Evolutionary conservation across 805 yeast genomes (phyloP).

Genomic region (Wickerhamiella domercqiae): DNA sequence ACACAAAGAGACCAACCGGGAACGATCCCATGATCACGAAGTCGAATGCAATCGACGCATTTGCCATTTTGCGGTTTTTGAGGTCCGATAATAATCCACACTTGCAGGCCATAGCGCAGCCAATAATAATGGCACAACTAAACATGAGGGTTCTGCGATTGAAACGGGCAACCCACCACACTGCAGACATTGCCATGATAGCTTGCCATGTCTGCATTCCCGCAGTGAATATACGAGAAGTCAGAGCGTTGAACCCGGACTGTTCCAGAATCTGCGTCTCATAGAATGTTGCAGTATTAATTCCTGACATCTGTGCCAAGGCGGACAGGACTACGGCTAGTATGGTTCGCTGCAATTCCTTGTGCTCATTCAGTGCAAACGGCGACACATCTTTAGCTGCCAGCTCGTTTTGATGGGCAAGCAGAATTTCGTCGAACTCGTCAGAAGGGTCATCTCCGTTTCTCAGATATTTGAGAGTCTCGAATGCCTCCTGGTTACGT

Average conservation of each 20-base stretch:
- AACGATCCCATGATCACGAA: slow-evolving; percentile 34
- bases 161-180: slow-evolving; percentile 35
- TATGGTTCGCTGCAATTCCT: slow-evolving; percentile 23
- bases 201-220: slow-evolving; percentile 29
- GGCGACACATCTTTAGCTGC: slow-evolving; percentile 8
- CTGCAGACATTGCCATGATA: slow-evolving; percentile 32
- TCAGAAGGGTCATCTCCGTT: slow-evolving; percentile 4
- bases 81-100: slow-evolving; percentile 18
- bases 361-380: slow-evolving; percentile 27
- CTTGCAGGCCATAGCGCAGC: slow-evolving; percentile 25
- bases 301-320: slow-evolving; percentile 30
- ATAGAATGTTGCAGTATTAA: slow-evolving; percentile 42
- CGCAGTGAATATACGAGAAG: slow-evolving; percentile 32
- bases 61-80: slow-evolving; percentile 19
- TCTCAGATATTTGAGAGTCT: slow-evolving; percentile 11
- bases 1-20: slow-evolving; percentile 32
- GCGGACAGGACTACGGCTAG: slow-evolving; percentile 26
- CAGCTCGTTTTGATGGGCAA: slow-evolving; percentile 9
- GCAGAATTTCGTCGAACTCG: slow-evolving; percentile 13
- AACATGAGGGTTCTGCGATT: slow-evolving; percentile 31
- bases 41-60: slow-evolving; percentile 34
- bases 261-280: slow-evolving; percentile 28
- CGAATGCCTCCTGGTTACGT: slow-evolving; percentile 26
- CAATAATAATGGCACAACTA: slow-evolving; percentile 27
- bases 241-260: slow-evolving; percentile 24